A percentile compares a stretch with the other conserved stretches of the same genome.
Evolutionary conservation across 208 protist genomes (phyloP).

Genomic region (Leishmania tarentolae): DNA sequence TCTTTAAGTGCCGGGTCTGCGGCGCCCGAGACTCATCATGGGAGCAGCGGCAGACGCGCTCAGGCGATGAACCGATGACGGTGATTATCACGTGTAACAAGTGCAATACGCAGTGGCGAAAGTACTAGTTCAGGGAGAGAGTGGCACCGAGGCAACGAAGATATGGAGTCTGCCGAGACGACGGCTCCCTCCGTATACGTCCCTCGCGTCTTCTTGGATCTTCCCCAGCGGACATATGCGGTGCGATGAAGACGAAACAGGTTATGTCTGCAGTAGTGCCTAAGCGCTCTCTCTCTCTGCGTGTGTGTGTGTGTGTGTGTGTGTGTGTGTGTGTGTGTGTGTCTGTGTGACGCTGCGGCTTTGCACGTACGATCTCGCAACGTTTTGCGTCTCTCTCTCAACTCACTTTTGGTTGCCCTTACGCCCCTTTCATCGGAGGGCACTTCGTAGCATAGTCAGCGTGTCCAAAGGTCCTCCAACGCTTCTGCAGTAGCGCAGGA

Average conservation of each 20-base stretch:
- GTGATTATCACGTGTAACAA: constrained; percentile 95
- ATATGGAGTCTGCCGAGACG: background rate
- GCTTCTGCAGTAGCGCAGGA: too few species aligned
- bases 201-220: background rate
- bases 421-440: background rate
- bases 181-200: background rate
- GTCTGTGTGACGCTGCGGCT: background rate
- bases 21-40: constrained; percentile 86
- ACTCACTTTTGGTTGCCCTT: background rate
- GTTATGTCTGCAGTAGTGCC: background rate
- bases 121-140: constrained; percentile 31
- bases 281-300: background rate
- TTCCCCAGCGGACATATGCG: background rate
- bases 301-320: background rate
- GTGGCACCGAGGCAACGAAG: background rate
- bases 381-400: background rate
- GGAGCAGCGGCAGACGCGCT: constrained; percentile 96
- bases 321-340: constrained; percentile 2
- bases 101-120: constrained; percentile 84
- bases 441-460: background rate
- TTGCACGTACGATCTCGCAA: background rate
- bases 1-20: constrained; percentile 91
- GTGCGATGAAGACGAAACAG: too few species aligned
- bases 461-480: background rate
- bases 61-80: constrained; percentile 98